These are phyloP conservation scores for Aphanomyces cochlioides DNA, from an alignment of 352 stramenopile species.

Conservation along the genomic window DNA sequence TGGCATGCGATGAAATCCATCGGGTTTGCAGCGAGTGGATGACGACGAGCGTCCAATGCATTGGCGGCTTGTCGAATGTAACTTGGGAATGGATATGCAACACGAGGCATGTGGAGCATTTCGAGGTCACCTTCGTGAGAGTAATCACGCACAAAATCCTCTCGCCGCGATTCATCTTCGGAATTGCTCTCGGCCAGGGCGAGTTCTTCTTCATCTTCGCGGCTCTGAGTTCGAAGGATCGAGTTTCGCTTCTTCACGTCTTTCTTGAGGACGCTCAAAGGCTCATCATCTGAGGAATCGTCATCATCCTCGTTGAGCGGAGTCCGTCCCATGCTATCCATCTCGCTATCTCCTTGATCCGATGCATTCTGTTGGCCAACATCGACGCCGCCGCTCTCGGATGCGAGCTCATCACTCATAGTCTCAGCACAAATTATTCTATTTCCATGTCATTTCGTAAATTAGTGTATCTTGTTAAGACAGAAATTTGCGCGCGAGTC, in stretches of 20 bases:
- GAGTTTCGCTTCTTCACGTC: conserved; percentile 15
- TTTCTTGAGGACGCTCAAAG: conserved; percentile 23
- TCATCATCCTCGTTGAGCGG: conserved; percentile 9
- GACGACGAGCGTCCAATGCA: background rate
- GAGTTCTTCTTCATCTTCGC: conserved; percentile 13
- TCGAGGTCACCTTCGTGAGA: conserved; percentile 28
- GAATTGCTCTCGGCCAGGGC: conserved; percentile 26
- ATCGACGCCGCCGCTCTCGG: background rate
- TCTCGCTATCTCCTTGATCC: background rate
- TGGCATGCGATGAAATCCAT: conserved; percentile 8
- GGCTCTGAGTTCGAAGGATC: background rate
- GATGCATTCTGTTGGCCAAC: conserved; percentile 6
- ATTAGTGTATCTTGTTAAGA: no score
- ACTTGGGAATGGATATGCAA: conserved; percentile 19
- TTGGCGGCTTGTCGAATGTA: conserved; percentile 20
- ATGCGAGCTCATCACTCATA: conserved; percentile 5
- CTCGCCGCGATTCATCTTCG: conserved; percentile 16
- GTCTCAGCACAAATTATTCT: background rate
- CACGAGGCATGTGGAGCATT: conserved; percentile 21
- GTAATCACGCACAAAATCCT: conserved; percentile 24
- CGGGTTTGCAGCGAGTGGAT: conserved; percentile 9
- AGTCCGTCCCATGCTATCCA: conserved; percentile 5
- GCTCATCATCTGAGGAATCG: conserved; percentile 21
- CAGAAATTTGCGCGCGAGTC: no score
- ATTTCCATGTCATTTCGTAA: no score